phyloP scores from a whole-genome alignment of 306 rosid species.

The Amphicarpaea edgeworthii region DNA sequence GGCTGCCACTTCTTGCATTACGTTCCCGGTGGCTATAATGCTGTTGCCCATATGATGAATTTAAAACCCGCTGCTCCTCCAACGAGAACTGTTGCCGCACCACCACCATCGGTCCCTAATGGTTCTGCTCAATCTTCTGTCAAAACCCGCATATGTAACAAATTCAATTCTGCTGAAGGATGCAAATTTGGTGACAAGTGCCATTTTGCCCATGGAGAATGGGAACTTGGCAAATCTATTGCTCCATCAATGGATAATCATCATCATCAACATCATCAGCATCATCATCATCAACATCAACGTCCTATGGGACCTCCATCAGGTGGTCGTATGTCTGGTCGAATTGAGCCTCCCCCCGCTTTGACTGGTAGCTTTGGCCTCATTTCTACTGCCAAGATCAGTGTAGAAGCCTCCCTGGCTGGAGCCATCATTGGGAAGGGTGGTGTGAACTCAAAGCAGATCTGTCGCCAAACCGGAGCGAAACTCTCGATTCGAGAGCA shows the following conservation, averaged over 20 bases:
- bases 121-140: slow-evolving; percentile 64
- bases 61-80: slow-evolving; percentile 70
- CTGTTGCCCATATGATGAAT: slow-evolving; percentile 93
- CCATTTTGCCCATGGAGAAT: slow-evolving; percentile 87
- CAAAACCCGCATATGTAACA: slow-evolving; percentile 84
- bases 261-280: slow-evolving; percentile 58
- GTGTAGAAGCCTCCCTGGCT: slow-evolving; percentile 93
- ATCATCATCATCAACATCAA: slow-evolving; percentile 56
- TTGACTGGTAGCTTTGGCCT: slow-evolving; percentile 85
- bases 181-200: slow-evolving; percentile 93
- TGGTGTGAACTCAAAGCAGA: slow-evolving; percentile 94
- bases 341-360: slow-evolving; percentile 68
- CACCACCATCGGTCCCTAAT: slow-evolving; percentile 57
- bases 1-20: slow-evolving; percentile 92
- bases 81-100: slow-evolving; percentile 63
- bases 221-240: slow-evolving; percentile 77
- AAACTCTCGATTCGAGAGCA: slow-evolving; percentile 90
- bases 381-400: slow-evolving; percentile 90
- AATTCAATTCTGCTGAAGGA: slow-evolving; percentile 77
- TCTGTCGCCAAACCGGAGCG: slow-evolving; percentile 97
- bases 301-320: slow-evolving; percentile 60
- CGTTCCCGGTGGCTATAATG: slow-evolving; percentile 92
- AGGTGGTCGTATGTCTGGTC: slow-evolving; percentile 57
- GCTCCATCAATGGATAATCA: slow-evolving; percentile 64
- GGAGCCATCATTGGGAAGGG: slow-evolving; percentile 99